Base-by-base conservation (phyloP, 306 rosid genomes). In the Begonia peltatifolia region DNA sequence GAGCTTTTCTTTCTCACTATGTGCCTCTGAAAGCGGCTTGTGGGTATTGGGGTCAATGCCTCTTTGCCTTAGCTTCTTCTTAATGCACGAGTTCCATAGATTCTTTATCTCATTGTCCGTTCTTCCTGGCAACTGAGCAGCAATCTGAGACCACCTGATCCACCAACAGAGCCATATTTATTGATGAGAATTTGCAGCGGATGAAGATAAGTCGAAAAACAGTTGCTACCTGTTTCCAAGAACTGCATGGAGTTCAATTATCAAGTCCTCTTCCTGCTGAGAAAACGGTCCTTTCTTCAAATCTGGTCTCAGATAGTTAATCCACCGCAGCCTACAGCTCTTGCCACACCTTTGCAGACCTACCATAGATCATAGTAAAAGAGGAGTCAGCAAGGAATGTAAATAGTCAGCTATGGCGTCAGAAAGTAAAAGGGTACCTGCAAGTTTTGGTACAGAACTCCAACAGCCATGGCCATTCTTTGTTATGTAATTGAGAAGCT, bases 381-480 rank as follows among this genome's bases (percentile, higher is more conserved):
- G 16, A 15, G 16, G 50, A 2, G 6, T 17, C 6, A 41, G 38
- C 11, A 5, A 41, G 3, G 23, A 36, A n/a, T n/a, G 16, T 3
- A 48, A 8, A 15, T 14, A 23, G 2, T 2, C 1, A 46, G 6
- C 6, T 6, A 25, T 25, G 35, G 35, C 6, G 4, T 25, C 35
- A 25, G 10, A 18, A 23, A 11, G 35, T 2, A n/a, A 41, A 9
- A 6, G 60, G 2, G 44, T 68, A 89, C 97, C 95, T 41, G 97
- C 90, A 11, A 84, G 78, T 64, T 89, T 89, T 50, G 97, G 95
- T 68, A 89, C 97, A 10, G 95, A 79, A 52, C 97, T 89, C 97
- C 97, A 89, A 65, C 97, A 89, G 60, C 97, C 97, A 84, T 79
- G 97, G 50, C 97, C 97, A 71, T 85, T 76, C 53, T 78, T 78